Evolutionary conservation across 768 basidiomycete species (phyloP).

Genomic region (Boletus tomentosulus): DNA sequence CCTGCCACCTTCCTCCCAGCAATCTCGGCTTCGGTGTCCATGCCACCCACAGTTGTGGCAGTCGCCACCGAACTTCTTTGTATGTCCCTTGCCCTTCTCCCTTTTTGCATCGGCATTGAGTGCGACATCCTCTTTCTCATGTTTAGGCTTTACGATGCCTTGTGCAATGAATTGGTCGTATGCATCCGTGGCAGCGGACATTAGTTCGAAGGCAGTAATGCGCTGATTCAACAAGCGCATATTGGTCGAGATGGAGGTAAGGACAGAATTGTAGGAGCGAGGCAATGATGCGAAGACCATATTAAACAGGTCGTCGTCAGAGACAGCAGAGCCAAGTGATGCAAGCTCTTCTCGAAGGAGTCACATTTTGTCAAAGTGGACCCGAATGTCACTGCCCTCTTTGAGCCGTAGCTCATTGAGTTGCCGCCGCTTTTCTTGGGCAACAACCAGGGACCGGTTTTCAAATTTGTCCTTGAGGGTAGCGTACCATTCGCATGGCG

Average conservation of each 20-base stretch:
- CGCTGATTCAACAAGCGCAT: not conserved
- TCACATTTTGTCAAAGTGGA: not conserved
- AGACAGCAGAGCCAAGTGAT: not conserved
- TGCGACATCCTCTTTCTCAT: not conserved
- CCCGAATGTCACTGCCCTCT: not conserved
- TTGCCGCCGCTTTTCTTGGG: too few relatives aligned
- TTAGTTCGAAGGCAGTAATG: not conserved
- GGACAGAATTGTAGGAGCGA: too few relatives aligned
- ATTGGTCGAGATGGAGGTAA: too few relatives aligned
- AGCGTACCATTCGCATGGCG: too few relatives aligned
- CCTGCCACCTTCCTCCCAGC: slow-evolving; percentile 11
- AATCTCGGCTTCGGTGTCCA: not conserved
- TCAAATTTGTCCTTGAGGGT: too few relatives aligned
- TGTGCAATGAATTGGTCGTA: not conserved
- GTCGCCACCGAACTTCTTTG: too few relatives aligned
- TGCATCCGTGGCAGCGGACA: not conserved
- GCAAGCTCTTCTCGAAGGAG: not conserved
- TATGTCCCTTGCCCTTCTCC: not conserved
- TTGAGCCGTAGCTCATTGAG: too few relatives aligned
- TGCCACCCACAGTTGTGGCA: slow-evolving; percentile 3
- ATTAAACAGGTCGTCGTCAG: too few relatives aligned
- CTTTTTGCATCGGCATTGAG: not conserved
- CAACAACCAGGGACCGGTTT: too few relatives aligned
- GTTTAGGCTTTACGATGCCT: not conserved
- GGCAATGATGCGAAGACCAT: too few relatives aligned